Evolutionary conservation across 768 basidiomycete genomes (phyloP), one percentile per base, ranked within the genome.

Genomic region (Cyathus striatus): DNA sequence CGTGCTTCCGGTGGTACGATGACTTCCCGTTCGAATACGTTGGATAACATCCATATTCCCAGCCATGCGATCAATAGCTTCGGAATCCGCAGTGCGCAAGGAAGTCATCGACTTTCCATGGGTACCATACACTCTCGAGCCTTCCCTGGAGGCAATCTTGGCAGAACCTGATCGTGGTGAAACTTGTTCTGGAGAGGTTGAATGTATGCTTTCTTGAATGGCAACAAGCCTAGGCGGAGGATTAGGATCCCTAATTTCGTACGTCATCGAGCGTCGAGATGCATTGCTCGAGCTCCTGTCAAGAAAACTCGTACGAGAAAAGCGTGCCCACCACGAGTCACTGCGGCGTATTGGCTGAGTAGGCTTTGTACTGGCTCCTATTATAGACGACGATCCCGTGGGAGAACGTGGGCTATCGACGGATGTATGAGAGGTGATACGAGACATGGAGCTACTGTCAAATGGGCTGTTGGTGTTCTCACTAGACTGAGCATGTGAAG

Each of bases 161-260:
- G 41, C 42, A 36, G 33, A 43, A 38, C 45, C 40, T 10, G 55
- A 56, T 23, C 47, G 34, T 3, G 46, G 48, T 24, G 49, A 52
- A 14, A 42, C 37, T 12, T 41, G 38, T 9, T 57, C 53, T 10
- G 50, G 53, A 13, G 50, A 51, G 23, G 43, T 48, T 17, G 72
- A 69, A 32, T 67, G 61, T 13, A 61, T 49, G 36, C 69, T 70
- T 58, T 86, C 78, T 43, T 78, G 73, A 41, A 86, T 79, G 2
- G 78, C 63, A 35, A 69, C 65, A 4, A 91, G 69, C 10, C 70
- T 69, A 0, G 90, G 90, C 3, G 78, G 78, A 1, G 89, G 86
- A 40, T 82, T 81, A 1, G 91, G 90, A 61, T 94, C 90, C 17
- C 86, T 76, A 54, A 92, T 77, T 17, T 88, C 82, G 12, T 70